Conservation (phyloP, 2,329 filamentous ascomycete genomes). For the Aspergillus felis region DNA sequence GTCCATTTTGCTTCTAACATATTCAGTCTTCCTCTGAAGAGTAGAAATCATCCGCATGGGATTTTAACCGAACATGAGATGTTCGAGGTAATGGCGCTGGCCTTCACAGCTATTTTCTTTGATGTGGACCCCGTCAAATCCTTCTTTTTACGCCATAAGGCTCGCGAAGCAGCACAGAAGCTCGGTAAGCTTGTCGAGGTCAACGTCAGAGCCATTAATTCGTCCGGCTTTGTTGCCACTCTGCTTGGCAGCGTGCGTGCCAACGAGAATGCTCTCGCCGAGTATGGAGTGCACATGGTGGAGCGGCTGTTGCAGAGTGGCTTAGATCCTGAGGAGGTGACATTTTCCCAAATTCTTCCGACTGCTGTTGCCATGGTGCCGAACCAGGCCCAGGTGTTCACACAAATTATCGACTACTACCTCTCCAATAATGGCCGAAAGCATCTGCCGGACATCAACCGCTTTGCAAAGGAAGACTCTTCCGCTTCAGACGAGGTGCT, state of each 20-base stretch:
- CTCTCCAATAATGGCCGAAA: constrained; percentile 54
- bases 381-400: constrained; percentile 69
- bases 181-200: constrained; percentile 61
- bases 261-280: constrained; percentile 54
- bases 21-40: constrained; percentile 55
- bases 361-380: constrained; percentile 64
- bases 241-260: constrained; percentile 46
- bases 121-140: constrained; percentile 63
- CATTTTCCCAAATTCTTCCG: constrained; percentile 67
- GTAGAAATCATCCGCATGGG: constrained; percentile 46
- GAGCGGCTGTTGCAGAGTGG: constrained; percentile 63
- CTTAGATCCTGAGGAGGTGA: constrained; percentile 61
- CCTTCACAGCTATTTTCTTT: constrained; percentile 64
- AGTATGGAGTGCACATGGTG: constrained; percentile 64
- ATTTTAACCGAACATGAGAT: constrained; percentile 56
- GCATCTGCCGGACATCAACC: constrained; percentile 59
- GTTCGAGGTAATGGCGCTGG: constrained; percentile 58
- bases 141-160: constrained; percentile 60
- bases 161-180: constrained; percentile 54
- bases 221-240: constrained; percentile 52
- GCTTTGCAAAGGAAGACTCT: constrained; percentile 53
- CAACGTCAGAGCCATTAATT: constrained; percentile 60
- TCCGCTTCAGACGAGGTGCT: constrained; percentile 60
- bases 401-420: constrained; percentile 70
- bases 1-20: constrained; percentile 53